Evolutionary conservation across 805 yeast genomes (phyloP).

Genomic region (Cyberlindnera mycetangii): DNA sequence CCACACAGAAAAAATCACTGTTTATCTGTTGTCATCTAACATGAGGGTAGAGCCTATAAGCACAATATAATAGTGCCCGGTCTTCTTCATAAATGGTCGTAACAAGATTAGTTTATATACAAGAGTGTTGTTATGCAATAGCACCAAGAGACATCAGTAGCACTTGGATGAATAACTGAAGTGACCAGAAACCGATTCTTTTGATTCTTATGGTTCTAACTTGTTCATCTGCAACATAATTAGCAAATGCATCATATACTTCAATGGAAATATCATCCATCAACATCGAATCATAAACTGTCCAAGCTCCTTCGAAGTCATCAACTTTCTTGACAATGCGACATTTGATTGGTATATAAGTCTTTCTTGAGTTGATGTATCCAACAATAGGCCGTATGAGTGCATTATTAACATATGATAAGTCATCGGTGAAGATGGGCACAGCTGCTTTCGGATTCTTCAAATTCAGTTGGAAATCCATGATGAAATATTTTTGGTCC

Average conservation of each 20-base stretch:
- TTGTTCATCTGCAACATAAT: constrained; percentile 86
- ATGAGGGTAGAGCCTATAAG: no score
- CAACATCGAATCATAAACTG: constrained; percentile 82
- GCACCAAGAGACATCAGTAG: constrained; percentile 82
- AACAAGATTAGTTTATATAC: neutral
- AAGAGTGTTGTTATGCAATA: constrained; percentile 41
- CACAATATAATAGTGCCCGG: no score
- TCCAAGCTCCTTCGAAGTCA: constrained; percentile 97
- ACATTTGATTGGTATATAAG: constrained; percentile 85
- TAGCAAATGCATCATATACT: constrained; percentile 86
- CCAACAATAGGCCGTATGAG: constrained; percentile 92
- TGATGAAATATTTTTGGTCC: constrained; percentile 56
- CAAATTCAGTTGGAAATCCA: constrained; percentile 76
- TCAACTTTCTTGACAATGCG: constrained; percentile 71
- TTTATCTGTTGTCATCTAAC: no score
- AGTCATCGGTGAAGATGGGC: constrained; percentile 82
- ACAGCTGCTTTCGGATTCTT: constrained; percentile 87
- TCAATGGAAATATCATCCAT: constrained; percentile 91
- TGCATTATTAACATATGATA: constrained; percentile 90
- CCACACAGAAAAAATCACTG: no score
- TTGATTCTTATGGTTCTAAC: constrained; percentile 66
- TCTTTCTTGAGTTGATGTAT: constrained; percentile 85
- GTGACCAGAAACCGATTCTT: constrained; percentile 90
- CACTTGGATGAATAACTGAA: constrained; percentile 79
- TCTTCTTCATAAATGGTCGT: neutral